Percentiles rank a stretch among this genome's conserved stretches.
phyloP scores from a whole-genome alignment of 2,329 filamentous ascomycete species.

The Scedosporium dehoogii region DNA sequence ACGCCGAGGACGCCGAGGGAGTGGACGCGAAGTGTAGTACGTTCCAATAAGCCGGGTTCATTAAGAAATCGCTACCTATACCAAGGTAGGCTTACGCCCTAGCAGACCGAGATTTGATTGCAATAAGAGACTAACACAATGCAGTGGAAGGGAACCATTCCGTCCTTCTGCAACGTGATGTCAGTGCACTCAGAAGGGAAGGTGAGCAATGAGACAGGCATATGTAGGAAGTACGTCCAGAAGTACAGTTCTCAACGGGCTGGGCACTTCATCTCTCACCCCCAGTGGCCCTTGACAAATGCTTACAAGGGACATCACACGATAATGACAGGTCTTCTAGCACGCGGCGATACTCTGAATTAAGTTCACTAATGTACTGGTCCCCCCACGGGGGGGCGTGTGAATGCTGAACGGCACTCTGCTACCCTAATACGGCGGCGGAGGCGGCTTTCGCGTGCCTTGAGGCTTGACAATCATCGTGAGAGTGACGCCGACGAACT shows the following conservation, averaged over 20 bases:
- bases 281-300: no score
- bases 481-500: neutral
- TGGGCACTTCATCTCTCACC: no score
- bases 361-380: neutral
- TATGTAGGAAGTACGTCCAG: no score
- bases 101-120: neutral
- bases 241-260: no score
- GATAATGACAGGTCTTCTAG: neutral
- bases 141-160: neutral
- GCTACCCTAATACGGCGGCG: neutral
- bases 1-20: neutral
- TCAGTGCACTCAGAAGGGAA: no score
- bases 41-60: neutral
- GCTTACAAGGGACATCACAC: neutral
- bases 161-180: neutral
- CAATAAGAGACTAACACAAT: neutral
- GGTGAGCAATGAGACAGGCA: no score
- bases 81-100: neutral
- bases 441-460: neutral
- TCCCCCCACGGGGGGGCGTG: neutral
- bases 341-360: neutral
- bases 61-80: neutral
- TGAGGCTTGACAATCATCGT: neutral
- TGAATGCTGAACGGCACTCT: neutral
- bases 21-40: neutral